Base-by-base conservation (phyloP, 306 rosid species). In the Begonia fuchsioides region DNA sequence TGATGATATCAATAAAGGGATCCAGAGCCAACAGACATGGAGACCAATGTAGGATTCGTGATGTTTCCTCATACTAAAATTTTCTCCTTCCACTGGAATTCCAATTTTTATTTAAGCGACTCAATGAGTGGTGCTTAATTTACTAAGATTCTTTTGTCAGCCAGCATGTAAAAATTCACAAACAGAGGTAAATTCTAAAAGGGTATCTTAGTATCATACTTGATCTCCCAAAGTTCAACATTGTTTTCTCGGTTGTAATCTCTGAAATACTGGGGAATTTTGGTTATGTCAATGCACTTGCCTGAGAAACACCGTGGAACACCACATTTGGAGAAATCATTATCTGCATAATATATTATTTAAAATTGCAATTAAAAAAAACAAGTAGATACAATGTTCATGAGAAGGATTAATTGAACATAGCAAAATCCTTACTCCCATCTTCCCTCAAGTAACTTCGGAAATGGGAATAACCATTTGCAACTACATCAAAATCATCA, bases 151-250 rank as follows among this genome's bases (percentile, higher is more conserved):
- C 35, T 26, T 26, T 8, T 26, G 35, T 26, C 35, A 2, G 5
- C 35, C 35, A 26, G 4, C 8, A 4, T 5, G 35, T 26, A 26
- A 1, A 26, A 26, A 26, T 26, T 26, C 35, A 26, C 7, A 26
- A 26, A 26, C 7, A 26, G 35, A 26, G 35, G 35, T 26, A 5
- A 26, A 26, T 26, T 26, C 35, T 26, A 26, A 6, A 3, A 26
- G 8, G 35, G 35, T 5, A 26, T 4, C 35, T 26, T 26, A 26
- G 8, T 4, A 14, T 14, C 32, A 54, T 56, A 79, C 59, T 76
- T 71, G 45, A 90, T 85, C 76, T 69, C 55, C 95, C 97, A 90
- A 59, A 81, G 57, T 70, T 90, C 95, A 12, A 81, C 85, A 11
- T 79, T 93, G n/a, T 16, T 47, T 54, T 94, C 95, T 79, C 95